phyloP scores from a whole-genome alignment of 2,329 filamentous ascomycete species.

The Leptographium procerum region DNA sequence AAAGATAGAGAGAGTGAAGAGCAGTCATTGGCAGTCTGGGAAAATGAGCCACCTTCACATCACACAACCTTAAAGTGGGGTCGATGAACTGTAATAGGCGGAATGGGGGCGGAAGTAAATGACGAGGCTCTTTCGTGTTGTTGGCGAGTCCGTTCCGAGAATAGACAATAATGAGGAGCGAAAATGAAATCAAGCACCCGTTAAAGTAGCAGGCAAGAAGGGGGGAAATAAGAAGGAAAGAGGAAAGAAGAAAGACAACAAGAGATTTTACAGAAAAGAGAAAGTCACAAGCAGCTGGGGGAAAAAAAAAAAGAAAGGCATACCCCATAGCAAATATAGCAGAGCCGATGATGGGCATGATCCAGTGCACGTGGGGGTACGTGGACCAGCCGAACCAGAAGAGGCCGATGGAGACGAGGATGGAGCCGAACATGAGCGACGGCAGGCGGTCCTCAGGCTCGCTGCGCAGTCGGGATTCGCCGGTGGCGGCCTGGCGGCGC shows the following conservation, averaged over 20 bases:
- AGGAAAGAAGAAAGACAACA: background rate
- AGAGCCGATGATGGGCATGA: slow-evolving; percentile 63
- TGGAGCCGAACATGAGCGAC: slow-evolving; percentile 60
- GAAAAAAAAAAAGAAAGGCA: slow-evolving; percentile 22
- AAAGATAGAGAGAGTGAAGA: background rate
- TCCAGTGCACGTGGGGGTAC: slow-evolving; percentile 63
- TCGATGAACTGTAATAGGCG: background rate
- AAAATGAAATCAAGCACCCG: background rate
- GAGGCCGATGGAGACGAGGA: slow-evolving; percentile 67
- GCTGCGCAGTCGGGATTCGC: slow-evolving; percentile 38
- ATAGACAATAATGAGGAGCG: background rate
- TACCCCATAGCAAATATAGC: slow-evolving; percentile 60
- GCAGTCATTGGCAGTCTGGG: background rate
- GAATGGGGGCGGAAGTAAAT: background rate
- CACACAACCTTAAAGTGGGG: background rate
- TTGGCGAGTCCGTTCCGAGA: background rate
- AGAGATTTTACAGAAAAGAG: background rate
- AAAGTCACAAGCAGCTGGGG: background rate
- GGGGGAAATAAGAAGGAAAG: background rate
- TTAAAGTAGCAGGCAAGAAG: background rate
- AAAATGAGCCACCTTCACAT: background rate
- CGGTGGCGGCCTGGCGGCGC: slow-evolving; percentile 38
- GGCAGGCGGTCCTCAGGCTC: slow-evolving; percentile 85
- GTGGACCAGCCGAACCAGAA: slow-evolving; percentile 88
- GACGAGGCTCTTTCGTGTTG: background rate